A percentile compares a stretch with the other conserved stretches of the same genome.
Conservation (phyloP, 1,284 basidiomycete species). For the Ceratobasidium sp. region DNA sequence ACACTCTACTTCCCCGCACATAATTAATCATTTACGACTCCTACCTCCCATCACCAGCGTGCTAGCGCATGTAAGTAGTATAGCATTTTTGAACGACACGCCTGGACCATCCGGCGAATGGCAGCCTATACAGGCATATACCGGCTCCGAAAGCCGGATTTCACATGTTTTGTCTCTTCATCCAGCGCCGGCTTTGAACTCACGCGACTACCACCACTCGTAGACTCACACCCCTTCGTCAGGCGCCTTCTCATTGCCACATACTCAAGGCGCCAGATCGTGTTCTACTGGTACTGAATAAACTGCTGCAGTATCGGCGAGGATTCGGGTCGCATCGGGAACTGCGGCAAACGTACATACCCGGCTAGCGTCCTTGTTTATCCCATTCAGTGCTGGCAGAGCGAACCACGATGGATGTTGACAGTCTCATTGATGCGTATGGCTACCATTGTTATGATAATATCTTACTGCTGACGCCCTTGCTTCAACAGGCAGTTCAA, state of each 20-base stretch:
- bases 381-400: slow-evolving; percentile 19
- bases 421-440: slow-evolving; percentile 48
- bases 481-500: slow-evolving; percentile 76
- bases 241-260: slow-evolving; percentile 1
- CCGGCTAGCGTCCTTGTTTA: slow-evolving; percentile 19
- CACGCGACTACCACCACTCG: slow-evolving; percentile 37
- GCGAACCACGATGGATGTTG: slow-evolving; percentile 41
- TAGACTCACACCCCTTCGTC: background rate
- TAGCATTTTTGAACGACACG: background rate
- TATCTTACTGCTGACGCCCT: background rate
- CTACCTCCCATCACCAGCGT: background rate
- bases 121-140: slow-evolving; percentile 4
- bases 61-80: background rate
- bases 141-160: slow-evolving; percentile 39
- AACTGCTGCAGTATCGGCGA: background rate
- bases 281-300: slow-evolving; percentile 8
- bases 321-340: slow-evolving; percentile 2
- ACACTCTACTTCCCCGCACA: background rate
- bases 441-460: background rate
- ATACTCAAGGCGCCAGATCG: slow-evolving; percentile 12
- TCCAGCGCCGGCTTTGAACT: slow-evolving; percentile 21
- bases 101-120: slow-evolving; percentile 2
- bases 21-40: background rate
- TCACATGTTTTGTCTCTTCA: slow-evolving; percentile 31
- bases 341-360: background rate